phyloP scores from a whole-genome alignment of 306 rosid genomes.

The Phaseolus lunatus region DNA sequence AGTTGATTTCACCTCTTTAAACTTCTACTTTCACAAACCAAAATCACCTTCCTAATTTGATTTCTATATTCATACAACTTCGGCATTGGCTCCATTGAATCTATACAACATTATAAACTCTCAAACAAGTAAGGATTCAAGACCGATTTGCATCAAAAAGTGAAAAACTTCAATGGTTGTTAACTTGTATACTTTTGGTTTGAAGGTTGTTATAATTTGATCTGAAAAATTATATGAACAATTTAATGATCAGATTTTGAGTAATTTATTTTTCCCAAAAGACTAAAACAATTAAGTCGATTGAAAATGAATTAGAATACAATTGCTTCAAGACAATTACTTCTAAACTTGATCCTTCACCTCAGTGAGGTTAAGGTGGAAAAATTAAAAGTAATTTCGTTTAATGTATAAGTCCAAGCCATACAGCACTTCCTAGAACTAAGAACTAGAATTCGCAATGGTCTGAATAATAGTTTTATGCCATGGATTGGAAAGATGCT shows the following conservation, averaged over 20 bases:
- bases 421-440: slow-evolving; percentile 30
- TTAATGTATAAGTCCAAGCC: slow-evolving; percentile 22
- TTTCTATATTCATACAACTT: too few species aligned
- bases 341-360: not conserved
- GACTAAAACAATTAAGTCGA: slow-evolving; percentile 1
- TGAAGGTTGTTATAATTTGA: not conserved
- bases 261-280: not conserved
- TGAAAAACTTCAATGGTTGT: not conserved
- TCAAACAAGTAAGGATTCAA: too few species aligned
- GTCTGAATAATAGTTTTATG: slow-evolving; percentile 87
- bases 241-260: not conserved
- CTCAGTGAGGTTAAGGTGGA: not conserved
- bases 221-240: not conserved
- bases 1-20: too few species aligned
- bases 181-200: not conserved
- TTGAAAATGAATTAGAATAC: slow-evolving; percentile 12
- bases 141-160: too few species aligned
- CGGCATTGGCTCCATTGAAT: too few species aligned
- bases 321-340: not conserved
- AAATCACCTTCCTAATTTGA: too few species aligned
- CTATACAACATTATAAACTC: too few species aligned
- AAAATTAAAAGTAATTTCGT: slow-evolving; percentile 4
- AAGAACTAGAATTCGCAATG: slow-evolving; percentile 60
- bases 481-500: slow-evolving; percentile 94
- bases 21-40: too few species aligned